These are phyloP conservation scores for Chenopodium suecicum DNA, from an alignment of 148 eudicot genomes.

Conservation along the genomic window DNA sequence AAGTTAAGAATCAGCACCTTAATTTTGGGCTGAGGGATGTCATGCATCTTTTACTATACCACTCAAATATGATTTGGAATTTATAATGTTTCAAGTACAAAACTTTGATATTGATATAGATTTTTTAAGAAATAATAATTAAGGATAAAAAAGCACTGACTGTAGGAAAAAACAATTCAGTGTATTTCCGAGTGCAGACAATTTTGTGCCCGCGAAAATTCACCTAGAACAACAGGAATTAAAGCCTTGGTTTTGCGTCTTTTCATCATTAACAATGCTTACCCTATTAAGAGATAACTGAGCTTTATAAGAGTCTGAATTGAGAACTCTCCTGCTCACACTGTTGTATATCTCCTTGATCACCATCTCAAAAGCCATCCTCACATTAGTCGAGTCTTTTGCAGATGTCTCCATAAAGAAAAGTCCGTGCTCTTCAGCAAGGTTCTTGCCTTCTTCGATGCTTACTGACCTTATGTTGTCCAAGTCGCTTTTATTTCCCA, in stretches of 20 bases:
- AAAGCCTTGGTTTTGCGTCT: slow-evolving; percentile 29
- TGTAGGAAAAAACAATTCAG: slow-evolving; percentile 5
- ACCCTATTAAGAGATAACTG: slow-evolving; percentile 63
- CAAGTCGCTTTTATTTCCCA: slow-evolving; percentile 66
- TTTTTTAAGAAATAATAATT: neutral
- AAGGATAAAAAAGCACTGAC: neutral
- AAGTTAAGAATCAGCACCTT: slow-evolving; percentile 5
- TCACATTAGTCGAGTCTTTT: slow-evolving; percentile 65
- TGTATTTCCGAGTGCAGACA: neutral
- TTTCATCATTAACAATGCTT: slow-evolving; percentile 52
- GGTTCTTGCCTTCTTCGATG: slow-evolving; percentile 59
- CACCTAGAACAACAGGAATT: slow-evolving; percentile 54
- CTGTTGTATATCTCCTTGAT: slow-evolving; percentile 55
- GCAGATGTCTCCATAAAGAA: slow-evolving; percentile 83
- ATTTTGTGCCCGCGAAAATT: neutral
- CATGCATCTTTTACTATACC: slow-evolving; percentile 19
- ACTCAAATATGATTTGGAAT: slow-evolving; percentile 24
- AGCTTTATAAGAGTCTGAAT: slow-evolving; percentile 66
- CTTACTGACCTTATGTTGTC: slow-evolving; percentile 60
- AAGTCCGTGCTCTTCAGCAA: slow-evolving; percentile 67
- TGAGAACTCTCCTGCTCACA: slow-evolving; percentile 59
- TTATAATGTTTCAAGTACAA: slow-evolving; percentile 13
- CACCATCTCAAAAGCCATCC: slow-evolving; percentile 60
- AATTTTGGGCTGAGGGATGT: slow-evolving; percentile 5
- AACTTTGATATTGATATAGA: neutral